Conservation (phyloP, 345 rosid species). For the Salix koriyanagi region DNA sequence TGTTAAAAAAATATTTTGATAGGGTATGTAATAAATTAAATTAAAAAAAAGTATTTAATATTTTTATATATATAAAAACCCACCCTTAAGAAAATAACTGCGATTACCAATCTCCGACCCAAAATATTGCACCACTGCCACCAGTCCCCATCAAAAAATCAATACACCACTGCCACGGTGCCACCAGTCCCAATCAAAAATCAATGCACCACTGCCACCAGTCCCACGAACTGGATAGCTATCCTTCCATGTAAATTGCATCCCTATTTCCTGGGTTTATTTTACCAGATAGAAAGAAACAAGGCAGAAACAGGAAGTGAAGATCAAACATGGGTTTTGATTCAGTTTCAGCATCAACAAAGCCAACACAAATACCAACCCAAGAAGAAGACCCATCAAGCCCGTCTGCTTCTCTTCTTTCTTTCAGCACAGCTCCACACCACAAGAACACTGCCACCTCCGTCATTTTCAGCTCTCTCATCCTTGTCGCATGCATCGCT, state of each 20-base stretch:
- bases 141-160: too few species aligned
- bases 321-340: conserved; percentile 40
- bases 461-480: conserved; percentile 48
- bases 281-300: not conserved
- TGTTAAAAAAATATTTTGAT: too few species aligned
- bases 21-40: too few species aligned
- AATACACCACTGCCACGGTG: too few species aligned
- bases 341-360: conserved; percentile 28
- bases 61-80: too few species aligned
- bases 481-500: conserved; percentile 55
- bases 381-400: conserved; percentile 46
- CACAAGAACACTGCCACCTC: conserved; percentile 29
- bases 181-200: too few species aligned
- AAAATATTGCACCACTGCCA: too few species aligned
- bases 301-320: not conserved
- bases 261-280: not conserved
- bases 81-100: too few species aligned
- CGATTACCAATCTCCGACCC: too few species aligned
- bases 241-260: not conserved
- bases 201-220: too few species aligned
- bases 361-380: conserved; percentile 25
- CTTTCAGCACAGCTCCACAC: conserved; percentile 37
- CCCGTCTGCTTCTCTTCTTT: conserved; percentile 54
- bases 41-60: too few species aligned
- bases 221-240: not conserved